phyloP scores from a whole-genome alignment of 2,329 filamentous ascomycete species.

The Epichloe typhina region DNA sequence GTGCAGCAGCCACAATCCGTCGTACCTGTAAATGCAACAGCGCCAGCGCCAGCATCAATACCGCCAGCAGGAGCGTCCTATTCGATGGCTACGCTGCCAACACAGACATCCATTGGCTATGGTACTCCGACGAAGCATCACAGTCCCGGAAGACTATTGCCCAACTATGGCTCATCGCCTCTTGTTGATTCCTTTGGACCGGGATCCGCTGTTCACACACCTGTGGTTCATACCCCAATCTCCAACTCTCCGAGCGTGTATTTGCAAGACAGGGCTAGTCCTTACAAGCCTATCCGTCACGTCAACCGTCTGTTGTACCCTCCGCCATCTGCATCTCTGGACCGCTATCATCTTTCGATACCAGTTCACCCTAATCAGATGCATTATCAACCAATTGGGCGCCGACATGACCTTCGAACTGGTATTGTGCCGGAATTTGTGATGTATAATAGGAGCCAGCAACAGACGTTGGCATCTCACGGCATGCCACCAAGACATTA shows the following conservation, averaged over 20 bases:
- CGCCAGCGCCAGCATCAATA: conserved; percentile 8
- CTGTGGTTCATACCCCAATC: conserved; percentile 45
- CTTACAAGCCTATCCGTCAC: conserved; percentile 80
- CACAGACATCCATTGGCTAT: conserved; percentile 25
- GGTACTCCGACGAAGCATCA: conserved; percentile 40
- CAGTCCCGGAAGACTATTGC: conserved; percentile 34
- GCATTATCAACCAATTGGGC: conserved; percentile 69
- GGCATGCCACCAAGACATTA: conserved; percentile 19
- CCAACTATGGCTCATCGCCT: conserved; percentile 46
- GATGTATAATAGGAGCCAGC: conserved; percentile 21
- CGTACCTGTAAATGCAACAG: conserved; percentile 13
- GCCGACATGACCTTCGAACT: conserved; percentile 52
- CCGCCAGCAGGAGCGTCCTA: conserved; percentile 9
- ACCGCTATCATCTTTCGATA: conserved; percentile 52
- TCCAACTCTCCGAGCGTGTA: conserved; percentile 80
- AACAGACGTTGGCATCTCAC: conserved; percentile 15
- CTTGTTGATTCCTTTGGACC: conserved; percentile 48
- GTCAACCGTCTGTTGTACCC: conserved; percentile 88
- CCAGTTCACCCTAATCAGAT: conserved; percentile 56
- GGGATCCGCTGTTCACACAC: conserved; percentile 41
- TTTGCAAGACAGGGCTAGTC: conserved; percentile 76
- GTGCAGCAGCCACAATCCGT: conserved; percentile 24
- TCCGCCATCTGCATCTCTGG: conserved; percentile 65
- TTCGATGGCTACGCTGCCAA: conserved; percentile 9
- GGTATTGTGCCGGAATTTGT: conserved; percentile 57